Evolutionary conservation across 2,329 filamentous ascomycete species (phyloP), one percentile per base, ranked within the genome.

Genomic region (Xylaria sp.): DNA sequence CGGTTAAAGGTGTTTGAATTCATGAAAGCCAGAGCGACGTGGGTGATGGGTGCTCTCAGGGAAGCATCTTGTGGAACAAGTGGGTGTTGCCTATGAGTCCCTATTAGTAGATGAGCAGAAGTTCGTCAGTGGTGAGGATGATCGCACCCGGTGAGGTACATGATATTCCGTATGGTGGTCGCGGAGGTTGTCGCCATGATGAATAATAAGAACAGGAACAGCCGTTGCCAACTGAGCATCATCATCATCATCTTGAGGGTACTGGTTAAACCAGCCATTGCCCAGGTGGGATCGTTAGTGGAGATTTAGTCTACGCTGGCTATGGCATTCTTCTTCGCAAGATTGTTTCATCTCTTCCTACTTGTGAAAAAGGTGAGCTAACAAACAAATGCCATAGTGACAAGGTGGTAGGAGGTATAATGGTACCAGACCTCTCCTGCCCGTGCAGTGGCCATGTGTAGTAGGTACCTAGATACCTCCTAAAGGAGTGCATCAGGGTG

Each of bases 11-110:
- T 73, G 2, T 80, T 79, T 0, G 84, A 84, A 57, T 79, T 79
- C 56, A 87, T 86, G 67, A 88, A 89, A 1, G 82, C 81, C 68
- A 86, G 84, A 66, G 86, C 82, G 33, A 87, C 85, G 71, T 88
- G 82, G 27, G 83, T 87, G 69, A 89, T 81, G 29, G 81, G 78
- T 1, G 78, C 71, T 0, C 82, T 83, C 27, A 81, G 67, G 1
- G 76, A 71, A 47, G 57, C 64, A 50, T 75, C 68, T 4, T 74
- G 66, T 3, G 77, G 75, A 11, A 76, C 61, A 20, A 77, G 56
- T 10, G 75, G 74, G 60, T 78, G 76, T 64, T 77, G 75, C 11
- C 76, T 78, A 55, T 31, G 22, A 45, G 6, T 39, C 7, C 6
- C 22, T 55, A 42, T 67, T 49, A 66, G 25, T 58, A 13, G 0